Evolutionary conservation across 1,284 basidiomycete species (phyloP).

Genomic region (Bondarzewia mesenterica): DNA sequence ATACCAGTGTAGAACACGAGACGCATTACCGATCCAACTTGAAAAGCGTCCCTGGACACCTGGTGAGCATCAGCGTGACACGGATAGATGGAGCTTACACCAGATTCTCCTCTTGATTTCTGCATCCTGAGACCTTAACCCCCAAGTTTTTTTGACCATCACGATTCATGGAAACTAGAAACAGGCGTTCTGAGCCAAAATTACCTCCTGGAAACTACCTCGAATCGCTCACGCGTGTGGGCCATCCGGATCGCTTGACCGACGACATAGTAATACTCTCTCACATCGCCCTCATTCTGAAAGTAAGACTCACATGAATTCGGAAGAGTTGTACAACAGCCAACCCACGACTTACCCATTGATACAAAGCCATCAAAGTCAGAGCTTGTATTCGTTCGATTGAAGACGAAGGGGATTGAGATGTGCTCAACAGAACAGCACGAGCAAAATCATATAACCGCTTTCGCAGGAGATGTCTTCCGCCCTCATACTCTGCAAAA

Average conservation of each 20-base stretch:
- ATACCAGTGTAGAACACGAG: not conserved
- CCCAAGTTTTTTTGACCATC: conserved; percentile 14
- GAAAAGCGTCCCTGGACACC: conserved; percentile 14
- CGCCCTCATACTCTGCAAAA: conserved; percentile 14
- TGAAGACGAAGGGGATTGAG: conserved; percentile 11
- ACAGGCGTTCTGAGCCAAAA: not conserved
- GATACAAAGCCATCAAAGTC: conserved; percentile 14
- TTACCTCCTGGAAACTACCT: not conserved
- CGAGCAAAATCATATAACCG: conserved; percentile 14
- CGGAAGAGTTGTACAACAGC: not conserved
- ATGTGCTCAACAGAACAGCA: conserved; percentile 11
- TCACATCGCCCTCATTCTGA: conserved; percentile 15
- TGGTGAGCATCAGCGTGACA: not conserved
- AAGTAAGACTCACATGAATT: not conserved
- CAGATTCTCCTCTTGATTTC: conserved; percentile 17
- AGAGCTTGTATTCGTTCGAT: conserved; percentile 17
- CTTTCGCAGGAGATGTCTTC: conserved; percentile 13
- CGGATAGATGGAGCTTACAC: conserved; percentile 12
- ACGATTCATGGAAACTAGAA: conserved; percentile 17
- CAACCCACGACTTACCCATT: conserved; percentile 10
- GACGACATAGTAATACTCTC: conserved; percentile 13
- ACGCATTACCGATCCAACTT: conserved; percentile 14
- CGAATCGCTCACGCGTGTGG: conserved; percentile 10
- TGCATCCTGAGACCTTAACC: conserved; percentile 15
- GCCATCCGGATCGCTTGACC: conserved; percentile 18